Conservation (phyloP, 352 stramenopile genomes). For the Globisporangium megalacanthum region DNA sequence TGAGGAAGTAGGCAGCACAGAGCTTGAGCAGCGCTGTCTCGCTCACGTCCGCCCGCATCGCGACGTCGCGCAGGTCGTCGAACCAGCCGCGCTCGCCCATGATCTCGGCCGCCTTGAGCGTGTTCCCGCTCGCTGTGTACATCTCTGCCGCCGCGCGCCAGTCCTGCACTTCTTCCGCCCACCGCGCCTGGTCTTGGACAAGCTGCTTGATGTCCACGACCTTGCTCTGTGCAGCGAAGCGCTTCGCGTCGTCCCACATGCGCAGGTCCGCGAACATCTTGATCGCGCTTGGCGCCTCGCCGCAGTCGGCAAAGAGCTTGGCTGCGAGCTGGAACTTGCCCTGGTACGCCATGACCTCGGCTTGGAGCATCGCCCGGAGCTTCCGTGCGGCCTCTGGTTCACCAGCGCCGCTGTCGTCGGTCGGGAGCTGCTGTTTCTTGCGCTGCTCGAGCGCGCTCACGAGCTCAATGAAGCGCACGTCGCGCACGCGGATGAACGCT, state of each 20-base stretch:
- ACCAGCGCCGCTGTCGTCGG: slow-evolving; percentile 14
- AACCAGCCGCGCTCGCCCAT: slow-evolving; percentile 84
- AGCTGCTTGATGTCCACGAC: slow-evolving; percentile 87
- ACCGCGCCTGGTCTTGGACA: slow-evolving; percentile 87
- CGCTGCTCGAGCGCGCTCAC: slow-evolving; percentile 80
- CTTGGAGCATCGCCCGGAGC: slow-evolving; percentile 66
- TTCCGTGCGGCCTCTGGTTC: slow-evolving; percentile 46
- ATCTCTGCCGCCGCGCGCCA: slow-evolving; percentile 90
- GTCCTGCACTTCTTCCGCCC: slow-evolving; percentile 91
- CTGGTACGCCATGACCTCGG: slow-evolving; percentile 91
- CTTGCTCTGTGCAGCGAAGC: slow-evolving; percentile 76
- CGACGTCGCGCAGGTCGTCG: slow-evolving; percentile 82
- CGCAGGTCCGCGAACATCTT: slow-evolving; percentile 92
- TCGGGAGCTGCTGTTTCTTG: slow-evolving; percentile 53
- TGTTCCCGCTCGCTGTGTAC: slow-evolving; percentile 86
- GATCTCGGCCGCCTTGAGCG: slow-evolving; percentile 78
- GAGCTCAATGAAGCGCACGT: slow-evolving; percentile 91
- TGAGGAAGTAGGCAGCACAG: slow-evolving; percentile 62
- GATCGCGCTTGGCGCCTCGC: slow-evolving; percentile 83
- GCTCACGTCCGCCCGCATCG: slow-evolving; percentile 43
- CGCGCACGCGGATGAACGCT: slow-evolving; percentile 87
- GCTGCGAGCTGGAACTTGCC: slow-evolving; percentile 89
- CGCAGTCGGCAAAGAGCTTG: slow-evolving; percentile 80
- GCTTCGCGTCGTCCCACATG: slow-evolving; percentile 93
- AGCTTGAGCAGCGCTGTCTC: slow-evolving; percentile 41